phyloP scores from a whole-genome alignment of 139 green algal species.

The Chlorella vulgaris region DNA sequence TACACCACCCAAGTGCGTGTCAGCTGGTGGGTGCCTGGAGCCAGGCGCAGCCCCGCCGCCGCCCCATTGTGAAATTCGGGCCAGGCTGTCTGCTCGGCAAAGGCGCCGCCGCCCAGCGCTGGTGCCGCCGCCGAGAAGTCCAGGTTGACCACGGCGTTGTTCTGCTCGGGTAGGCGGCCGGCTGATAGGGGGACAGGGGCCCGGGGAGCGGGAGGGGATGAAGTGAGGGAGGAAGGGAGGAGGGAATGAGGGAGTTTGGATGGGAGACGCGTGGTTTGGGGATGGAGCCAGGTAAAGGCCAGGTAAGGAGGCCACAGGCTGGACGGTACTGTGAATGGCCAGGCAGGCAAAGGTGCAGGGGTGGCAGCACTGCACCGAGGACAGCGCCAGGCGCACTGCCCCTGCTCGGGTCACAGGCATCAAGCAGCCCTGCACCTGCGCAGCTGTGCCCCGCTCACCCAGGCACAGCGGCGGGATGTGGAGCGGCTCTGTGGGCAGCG shows the following conservation, averaged over 20 bases:
- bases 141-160: constrained; percentile 76
- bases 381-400: no score
- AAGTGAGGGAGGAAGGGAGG: not conserved
- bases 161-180: constrained; percentile 67
- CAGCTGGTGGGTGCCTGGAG: constrained; percentile 52
- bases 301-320: no score
- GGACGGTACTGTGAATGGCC: no score
- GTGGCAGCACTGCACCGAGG: not conserved
- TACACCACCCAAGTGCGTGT: constrained; percentile 83
- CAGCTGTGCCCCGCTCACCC: no score
- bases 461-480: constrained; percentile 76
- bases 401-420: no score
- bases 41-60: constrained; percentile 76
- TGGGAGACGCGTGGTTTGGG: no score
- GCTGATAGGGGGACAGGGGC: constrained; percentile 15
- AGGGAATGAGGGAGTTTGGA: no score
- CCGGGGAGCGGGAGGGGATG: not conserved
- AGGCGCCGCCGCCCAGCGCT: constrained; percentile 62
- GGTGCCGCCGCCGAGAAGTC: constrained; percentile 64
- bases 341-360: not conserved
- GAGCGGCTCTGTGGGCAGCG: constrained; percentile 83
- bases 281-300: no score
- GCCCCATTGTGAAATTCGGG: constrained; percentile 98
- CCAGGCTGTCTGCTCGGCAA: constrained; percentile 83
- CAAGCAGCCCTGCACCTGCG: no score